phyloP scores from a whole-genome alignment of 1,284 basidiomycete species.

The Austroboletus novae-zelandiae region DNA sequence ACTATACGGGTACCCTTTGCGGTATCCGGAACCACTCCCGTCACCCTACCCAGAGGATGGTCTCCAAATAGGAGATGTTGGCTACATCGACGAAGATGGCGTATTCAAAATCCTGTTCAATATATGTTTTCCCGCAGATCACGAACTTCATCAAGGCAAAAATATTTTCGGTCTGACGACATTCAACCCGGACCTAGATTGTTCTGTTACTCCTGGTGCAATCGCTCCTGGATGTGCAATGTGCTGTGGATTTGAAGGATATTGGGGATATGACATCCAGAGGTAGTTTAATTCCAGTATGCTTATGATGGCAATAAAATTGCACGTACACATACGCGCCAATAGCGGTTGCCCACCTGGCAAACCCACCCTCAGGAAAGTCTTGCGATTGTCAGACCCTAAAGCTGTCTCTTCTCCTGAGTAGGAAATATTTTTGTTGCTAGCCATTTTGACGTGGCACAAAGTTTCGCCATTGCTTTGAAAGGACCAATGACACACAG shows the following conservation, averaged over 20 bases:
- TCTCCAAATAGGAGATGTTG: slow-evolving; percentile 6
- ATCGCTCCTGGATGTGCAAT: not conserved
- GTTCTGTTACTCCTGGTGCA: not conserved
- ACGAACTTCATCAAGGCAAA: not conserved
- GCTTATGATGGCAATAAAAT: not conserved
- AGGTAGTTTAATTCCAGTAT: not conserved
- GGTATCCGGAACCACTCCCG: slow-evolving; percentile 1
- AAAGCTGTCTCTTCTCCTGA: too few relatives aligned
- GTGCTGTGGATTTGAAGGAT: not conserved
- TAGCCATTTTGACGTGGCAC: too few relatives aligned
- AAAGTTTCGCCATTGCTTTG: too few relatives aligned
- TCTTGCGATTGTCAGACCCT: not conserved
- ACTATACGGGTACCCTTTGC: slow-evolving; percentile 5
- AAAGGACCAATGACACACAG: too few relatives aligned
- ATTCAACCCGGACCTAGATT: not conserved
- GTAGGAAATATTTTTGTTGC: too few relatives aligned
- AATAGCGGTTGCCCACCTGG: slow-evolving; percentile 29
- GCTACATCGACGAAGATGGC: slow-evolving; percentile 1
- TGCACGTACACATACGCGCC: slow-evolving; percentile 23
- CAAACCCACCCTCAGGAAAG: slow-evolving; percentile 28
- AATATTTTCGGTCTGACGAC: not conserved
- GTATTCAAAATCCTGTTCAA: slow-evolving; percentile 3
- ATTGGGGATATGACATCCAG: not conserved
- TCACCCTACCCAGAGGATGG: not conserved
- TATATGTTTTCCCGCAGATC: not conserved